Evolutionary conservation across 75 land plant species (phyloP).

Genomic region (Azolla pinnata): DNA sequence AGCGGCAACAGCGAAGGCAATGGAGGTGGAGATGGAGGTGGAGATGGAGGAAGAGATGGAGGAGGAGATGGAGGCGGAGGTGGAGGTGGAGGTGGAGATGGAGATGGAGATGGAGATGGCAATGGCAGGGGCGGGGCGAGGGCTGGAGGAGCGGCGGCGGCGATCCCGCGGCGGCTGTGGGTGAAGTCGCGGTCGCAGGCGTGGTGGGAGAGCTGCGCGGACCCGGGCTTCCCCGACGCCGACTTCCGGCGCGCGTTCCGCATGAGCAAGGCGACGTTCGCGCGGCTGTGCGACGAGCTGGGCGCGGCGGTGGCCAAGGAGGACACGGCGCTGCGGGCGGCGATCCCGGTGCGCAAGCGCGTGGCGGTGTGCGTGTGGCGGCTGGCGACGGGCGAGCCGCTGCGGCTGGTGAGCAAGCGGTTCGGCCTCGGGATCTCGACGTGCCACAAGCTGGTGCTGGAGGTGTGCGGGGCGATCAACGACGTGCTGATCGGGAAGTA

Average conservation of each 20-base stretch:
- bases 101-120: too few species aligned
- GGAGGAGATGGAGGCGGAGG: too few species aligned
- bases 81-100: too few species aligned
- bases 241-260: conserved; percentile 73
- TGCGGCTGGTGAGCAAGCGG: conserved; percentile 74
- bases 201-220: conserved; percentile 77
- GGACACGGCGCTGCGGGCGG: conserved; percentile 68
- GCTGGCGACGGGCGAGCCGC: conserved; percentile 92
- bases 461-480: conserved; percentile 85
- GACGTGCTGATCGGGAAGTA: conserved; percentile 75
- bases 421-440: conserved; percentile 96
- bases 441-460: conserved; percentile 90
- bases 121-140: too few species aligned
- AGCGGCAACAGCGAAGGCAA: too few species aligned
- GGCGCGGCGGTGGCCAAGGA: conserved; percentile 64
- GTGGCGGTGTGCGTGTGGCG: conserved; percentile 98
- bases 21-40: too few species aligned
- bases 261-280: conserved; percentile 71
- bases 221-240: conserved; percentile 67
- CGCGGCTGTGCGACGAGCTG: conserved; percentile 75
- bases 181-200: conserved; percentile 73
- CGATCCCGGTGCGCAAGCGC: conserved; percentile 69
- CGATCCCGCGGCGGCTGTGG: conserved; percentile 75
- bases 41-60: too few species aligned
- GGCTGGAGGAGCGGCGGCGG: too few species aligned